These are phyloP conservation scores for Suillus luteus DNA, from an alignment of 768 basidiomycete species.

Conservation along the genomic window DNA sequence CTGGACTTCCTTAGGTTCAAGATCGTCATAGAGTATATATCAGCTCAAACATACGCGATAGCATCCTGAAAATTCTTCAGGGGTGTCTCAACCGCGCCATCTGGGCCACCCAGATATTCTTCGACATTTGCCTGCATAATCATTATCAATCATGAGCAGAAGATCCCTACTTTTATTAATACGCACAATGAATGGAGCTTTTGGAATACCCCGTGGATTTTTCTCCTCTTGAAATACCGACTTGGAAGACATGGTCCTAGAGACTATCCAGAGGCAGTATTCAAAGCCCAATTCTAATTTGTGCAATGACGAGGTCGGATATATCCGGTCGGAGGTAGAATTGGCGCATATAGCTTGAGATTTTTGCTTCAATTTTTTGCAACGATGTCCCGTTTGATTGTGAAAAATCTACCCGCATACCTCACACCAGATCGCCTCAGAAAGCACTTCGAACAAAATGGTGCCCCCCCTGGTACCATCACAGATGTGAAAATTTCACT, in stretches of 20 bases:
- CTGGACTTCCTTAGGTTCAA: conserved; percentile 48
- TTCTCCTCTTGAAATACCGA: conserved; percentile 47
- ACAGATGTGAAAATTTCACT: conserved; percentile 86
- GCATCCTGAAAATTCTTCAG: conserved; percentile 89
- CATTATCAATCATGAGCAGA: conserved; percentile 6
- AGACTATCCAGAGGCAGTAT: not conserved
- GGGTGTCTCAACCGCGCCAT: conserved; percentile 75
- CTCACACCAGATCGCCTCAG: conserved; percentile 64
- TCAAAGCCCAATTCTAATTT: not conserved
- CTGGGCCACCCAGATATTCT: conserved; percentile 77
- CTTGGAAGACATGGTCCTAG: conserved; percentile 24
- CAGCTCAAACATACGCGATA: conserved; percentile 68
- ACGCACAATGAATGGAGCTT: conserved; percentile 91
- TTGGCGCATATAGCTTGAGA: not conserved
- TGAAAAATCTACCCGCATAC: conserved; percentile 78
- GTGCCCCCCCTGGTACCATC: conserved; percentile 63
- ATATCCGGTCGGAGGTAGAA: not conserved
- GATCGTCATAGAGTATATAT: conserved; percentile 15
- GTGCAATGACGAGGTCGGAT: conserved; percentile 5
- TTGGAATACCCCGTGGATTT: conserved; percentile 92
- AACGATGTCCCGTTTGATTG: conserved; percentile 77
- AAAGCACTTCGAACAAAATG: conserved; percentile 65
- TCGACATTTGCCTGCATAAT: conserved; percentile 76
- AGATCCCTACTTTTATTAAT: not conserved
- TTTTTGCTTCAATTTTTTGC: conserved; percentile 1